Evolutionary conservation across 495 filamentous ascomycete genomes (phyloP).

Genomic region (Penicillium lividum): DNA sequence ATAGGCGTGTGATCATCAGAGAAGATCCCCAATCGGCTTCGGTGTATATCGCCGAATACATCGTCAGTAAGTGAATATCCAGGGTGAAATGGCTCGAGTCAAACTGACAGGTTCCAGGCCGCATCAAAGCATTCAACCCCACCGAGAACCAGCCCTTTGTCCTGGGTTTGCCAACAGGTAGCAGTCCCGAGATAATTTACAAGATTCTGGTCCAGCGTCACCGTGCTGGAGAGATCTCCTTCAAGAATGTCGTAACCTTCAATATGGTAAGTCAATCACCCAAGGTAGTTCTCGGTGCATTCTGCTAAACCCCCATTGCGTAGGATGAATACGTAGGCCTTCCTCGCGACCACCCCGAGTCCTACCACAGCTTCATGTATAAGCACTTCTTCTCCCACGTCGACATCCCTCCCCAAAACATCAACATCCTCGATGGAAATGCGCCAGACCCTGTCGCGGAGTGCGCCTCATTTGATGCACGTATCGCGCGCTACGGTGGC

Average conservation of each 20-base stretch:
- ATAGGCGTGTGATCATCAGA: constrained; percentile 83
- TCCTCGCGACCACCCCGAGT: constrained; percentile 77
- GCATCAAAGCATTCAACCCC: constrained; percentile 73
- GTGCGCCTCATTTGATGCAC: constrained; percentile 75
- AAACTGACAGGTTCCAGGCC: constrained; percentile 29
- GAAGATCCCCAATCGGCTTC: constrained; percentile 66
- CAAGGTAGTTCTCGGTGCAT: background rate
- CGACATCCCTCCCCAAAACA: constrained; percentile 75
- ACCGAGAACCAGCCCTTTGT: constrained; percentile 73
- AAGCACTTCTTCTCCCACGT: constrained; percentile 88
- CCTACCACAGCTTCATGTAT: constrained; percentile 91
- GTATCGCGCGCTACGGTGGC: constrained; percentile 72
- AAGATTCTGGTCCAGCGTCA: constrained; percentile 71
- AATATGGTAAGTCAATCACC: constrained; percentile 69
- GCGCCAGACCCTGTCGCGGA: constrained; percentile 73
- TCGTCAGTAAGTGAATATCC: constrained; percentile 59
- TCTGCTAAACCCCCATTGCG: background rate
- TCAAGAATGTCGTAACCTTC: constrained; percentile 85
- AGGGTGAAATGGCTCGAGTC: background rate
- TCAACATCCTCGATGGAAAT: constrained; percentile 85
- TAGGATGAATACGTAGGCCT: constrained; percentile 88
- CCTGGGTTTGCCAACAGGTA: constrained; percentile 80
- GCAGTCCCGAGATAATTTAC: constrained; percentile 78
- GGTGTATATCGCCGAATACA: constrained; percentile 78
- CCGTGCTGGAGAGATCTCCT: constrained; percentile 78